A percentile compares a stretch with the other conserved stretches of the same genome.
phyloP scores from a whole-genome alignment of 192 early-diverging fungal species.

The Geranomyces variabilis region DNA sequence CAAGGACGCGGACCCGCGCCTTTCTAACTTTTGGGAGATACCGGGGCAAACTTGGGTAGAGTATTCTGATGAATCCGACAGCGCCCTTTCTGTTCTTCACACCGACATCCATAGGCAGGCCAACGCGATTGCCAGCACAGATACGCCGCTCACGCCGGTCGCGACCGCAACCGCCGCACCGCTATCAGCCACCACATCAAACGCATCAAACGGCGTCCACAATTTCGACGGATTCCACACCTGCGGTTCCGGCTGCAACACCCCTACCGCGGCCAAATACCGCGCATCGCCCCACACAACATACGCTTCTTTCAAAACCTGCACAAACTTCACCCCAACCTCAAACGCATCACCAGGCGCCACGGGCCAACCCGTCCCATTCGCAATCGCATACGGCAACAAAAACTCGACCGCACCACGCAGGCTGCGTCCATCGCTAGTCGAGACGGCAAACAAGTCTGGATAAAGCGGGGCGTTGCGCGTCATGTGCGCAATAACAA shows the following conservation, averaged over 20 bases:
- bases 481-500: conserved; percentile 11
- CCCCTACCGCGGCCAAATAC: conserved; percentile 42
- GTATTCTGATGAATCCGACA: too few relatives aligned
- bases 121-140: background rate
- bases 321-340: background rate
- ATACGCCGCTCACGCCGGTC: background rate
- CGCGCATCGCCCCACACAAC: conserved; percentile 50
- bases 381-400: conserved; percentile 49
- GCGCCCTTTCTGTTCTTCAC: too few relatives aligned
- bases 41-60: too few relatives aligned
- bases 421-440: conserved; percentile 48
- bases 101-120: background rate
- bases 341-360: background rate
- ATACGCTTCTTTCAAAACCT: conserved; percentile 54
- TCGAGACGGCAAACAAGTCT: conserved; percentile 19
- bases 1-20: too few relatives aligned
- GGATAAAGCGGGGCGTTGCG: background rate
- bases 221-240: conserved; percentile 31
- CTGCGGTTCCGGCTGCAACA: conserved; percentile 24
- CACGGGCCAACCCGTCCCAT: conserved; percentile 48
- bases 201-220: conserved; percentile 32
- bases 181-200: conserved; percentile 15
- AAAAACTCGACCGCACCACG: conserved; percentile 57
- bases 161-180: background rate
- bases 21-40: too few relatives aligned